Percentiles rank a stretch among this genome's conserved stretches.
Conservation (phyloP, 352 stramenopile species). For the Lagenidium giganteum region DNA sequence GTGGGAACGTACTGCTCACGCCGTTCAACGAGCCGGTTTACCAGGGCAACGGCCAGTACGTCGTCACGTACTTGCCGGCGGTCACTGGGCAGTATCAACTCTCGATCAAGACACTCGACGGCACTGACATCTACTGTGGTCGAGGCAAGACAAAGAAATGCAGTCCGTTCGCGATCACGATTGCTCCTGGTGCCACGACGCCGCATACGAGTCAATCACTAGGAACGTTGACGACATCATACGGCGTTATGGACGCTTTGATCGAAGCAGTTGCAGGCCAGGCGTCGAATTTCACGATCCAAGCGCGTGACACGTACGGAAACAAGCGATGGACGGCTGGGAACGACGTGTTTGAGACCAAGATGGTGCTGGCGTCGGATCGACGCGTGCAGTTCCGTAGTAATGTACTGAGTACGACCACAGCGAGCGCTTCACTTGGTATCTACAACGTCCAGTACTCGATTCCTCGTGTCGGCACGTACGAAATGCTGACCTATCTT, state of each 20-base stretch:
- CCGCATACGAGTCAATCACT: conserved; percentile 88
- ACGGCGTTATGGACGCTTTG: conserved; percentile 79
- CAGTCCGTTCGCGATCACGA: conserved; percentile 89
- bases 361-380: conserved; percentile 66
- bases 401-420: conserved; percentile 41
- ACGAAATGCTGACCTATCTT: conserved; percentile 81
- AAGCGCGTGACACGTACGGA: conserved; percentile 92
- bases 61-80: conserved; percentile 82
- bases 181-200: conserved; percentile 85
- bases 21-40: conserved; percentile 80
- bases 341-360: conserved; percentile 78
- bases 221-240: conserved; percentile 41
- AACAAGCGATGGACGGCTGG: conserved; percentile 62
- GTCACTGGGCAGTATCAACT: conserved; percentile 88
- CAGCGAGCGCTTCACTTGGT: conserved; percentile 33
- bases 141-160: conserved; percentile 88
- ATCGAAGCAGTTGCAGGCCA: conserved; percentile 90
- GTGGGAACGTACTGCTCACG: conserved; percentile 36
- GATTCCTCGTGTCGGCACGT: conserved; percentile 84
- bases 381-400: conserved; percentile 77
- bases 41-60: conserved; percentile 88
- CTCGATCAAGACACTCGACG: conserved; percentile 87
- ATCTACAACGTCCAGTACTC: conserved; percentile 94
- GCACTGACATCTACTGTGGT: conserved; percentile 95
- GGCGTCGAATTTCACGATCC: conserved; percentile 92